Evolutionary conservation across 352 stramenopile genomes (phyloP).

Genomic region (Pythium inflatum): DNA sequence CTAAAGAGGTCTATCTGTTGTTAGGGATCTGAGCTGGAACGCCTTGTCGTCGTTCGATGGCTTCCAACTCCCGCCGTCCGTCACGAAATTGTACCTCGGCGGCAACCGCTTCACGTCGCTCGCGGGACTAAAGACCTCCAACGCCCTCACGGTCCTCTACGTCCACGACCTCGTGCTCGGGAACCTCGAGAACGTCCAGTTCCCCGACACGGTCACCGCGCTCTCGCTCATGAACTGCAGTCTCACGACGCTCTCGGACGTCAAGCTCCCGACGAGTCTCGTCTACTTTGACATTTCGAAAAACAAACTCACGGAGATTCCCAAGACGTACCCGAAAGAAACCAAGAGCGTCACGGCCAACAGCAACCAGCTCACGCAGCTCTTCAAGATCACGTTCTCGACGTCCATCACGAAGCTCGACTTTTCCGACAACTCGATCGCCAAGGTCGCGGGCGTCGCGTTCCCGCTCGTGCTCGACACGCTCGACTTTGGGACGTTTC

Average conservation of each 20-base stretch:
- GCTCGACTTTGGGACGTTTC: slow-evolving; percentile 47
- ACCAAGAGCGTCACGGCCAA: slow-evolving; percentile 28
- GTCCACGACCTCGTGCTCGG: slow-evolving; percentile 63
- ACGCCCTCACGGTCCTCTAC: slow-evolving; percentile 64
- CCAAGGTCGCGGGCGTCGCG: slow-evolving; percentile 51
- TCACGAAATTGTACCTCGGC: slow-evolving; percentile 64
- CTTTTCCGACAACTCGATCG: slow-evolving; percentile 64
- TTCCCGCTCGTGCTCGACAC: slow-evolving; percentile 59
- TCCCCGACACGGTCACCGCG: slow-evolving; percentile 47
- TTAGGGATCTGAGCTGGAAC: slow-evolving; percentile 68
- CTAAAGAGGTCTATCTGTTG: too few relatives aligned
- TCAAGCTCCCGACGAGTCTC: slow-evolving; percentile 50
- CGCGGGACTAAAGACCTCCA: slow-evolving; percentile 45
- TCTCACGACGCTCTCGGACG: slow-evolving; percentile 22
- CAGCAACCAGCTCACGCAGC: slow-evolving; percentile 51
- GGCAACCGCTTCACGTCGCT: slow-evolving; percentile 75
- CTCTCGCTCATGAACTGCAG: slow-evolving; percentile 37
- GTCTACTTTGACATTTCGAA: slow-evolving; percentile 43
- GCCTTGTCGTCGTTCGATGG: slow-evolving; percentile 57
- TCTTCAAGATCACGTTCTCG: slow-evolving; percentile 59
- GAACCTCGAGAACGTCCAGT: slow-evolving; percentile 45
- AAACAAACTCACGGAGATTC: slow-evolving; percentile 32
- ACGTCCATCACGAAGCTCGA: slow-evolving; percentile 53
- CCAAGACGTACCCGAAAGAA: slow-evolving; percentile 13
- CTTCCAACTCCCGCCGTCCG: slow-evolving; percentile 51